These are phyloP conservation scores for Cystobasidiopsis lactophilus DNA, from an alignment of 768 basidiomycete genomes.

Conservation along the genomic window DNA sequence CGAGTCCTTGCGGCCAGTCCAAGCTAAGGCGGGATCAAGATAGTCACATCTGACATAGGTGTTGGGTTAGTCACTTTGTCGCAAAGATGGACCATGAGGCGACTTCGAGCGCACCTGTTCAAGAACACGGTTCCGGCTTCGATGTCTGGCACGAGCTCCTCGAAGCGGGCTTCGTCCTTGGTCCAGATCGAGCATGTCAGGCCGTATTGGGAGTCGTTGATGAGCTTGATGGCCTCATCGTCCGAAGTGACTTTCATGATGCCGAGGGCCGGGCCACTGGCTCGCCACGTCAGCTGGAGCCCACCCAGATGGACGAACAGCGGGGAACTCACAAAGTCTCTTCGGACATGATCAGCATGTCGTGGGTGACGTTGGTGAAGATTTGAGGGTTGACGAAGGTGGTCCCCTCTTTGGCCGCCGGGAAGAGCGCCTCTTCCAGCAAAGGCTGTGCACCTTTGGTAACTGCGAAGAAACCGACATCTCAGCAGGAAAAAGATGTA, in stretches of 20 bases:
- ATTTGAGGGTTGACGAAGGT: slow-evolving; percentile 82
- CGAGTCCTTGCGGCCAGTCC: slow-evolving; percentile 86
- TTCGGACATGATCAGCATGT: slow-evolving; percentile 81
- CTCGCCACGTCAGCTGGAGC: neutral
- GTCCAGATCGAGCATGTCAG: slow-evolving; percentile 93
- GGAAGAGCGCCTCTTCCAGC: slow-evolving; percentile 40
- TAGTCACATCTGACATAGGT: slow-evolving; percentile 43
- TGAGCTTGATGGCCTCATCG: slow-evolving; percentile 64
- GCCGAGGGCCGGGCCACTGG: slow-evolving; percentile 58
- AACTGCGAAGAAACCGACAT: slow-evolving; percentile 29
- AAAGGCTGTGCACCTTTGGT: slow-evolving; percentile 56
- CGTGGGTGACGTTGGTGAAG: slow-evolving; percentile 65
- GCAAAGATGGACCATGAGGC: neutral
- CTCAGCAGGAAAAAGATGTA: neutral
- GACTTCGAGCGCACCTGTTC: slow-evolving; percentile 39
- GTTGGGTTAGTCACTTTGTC: slow-evolving; percentile 5
- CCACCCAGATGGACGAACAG: neutral
- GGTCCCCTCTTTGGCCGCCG: slow-evolving; percentile 43
- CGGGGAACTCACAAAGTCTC: slow-evolving; percentile 25
- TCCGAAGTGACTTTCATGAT: slow-evolving; percentile 78
- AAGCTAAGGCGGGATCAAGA: slow-evolving; percentile 76
- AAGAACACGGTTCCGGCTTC: slow-evolving; percentile 83
- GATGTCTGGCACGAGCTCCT: slow-evolving; percentile 43
- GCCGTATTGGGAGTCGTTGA: slow-evolving; percentile 93
- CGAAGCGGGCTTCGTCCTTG: slow-evolving; percentile 42